These are phyloP conservation scores for Leishmania guyanensis DNA, from an alignment of 208 protist species.

Conservation along the genomic window DNA sequence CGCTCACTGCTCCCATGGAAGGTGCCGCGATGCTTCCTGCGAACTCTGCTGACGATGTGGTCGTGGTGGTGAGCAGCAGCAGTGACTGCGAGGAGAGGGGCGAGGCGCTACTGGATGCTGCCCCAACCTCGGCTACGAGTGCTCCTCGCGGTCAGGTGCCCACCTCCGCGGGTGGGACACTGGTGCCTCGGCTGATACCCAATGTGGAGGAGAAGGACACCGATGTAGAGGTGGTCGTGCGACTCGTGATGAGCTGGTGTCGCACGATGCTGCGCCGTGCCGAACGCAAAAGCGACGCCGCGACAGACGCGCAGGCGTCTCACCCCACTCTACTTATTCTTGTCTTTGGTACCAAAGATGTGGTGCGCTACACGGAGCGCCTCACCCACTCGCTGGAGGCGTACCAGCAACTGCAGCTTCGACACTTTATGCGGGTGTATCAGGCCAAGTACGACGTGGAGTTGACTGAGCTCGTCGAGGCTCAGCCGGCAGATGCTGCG, in stretches of 20 bases:
- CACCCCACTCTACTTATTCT: slow-evolving; percentile 47
- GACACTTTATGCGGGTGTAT: slow-evolving; percentile 60
- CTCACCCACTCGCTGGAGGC: slow-evolving; percentile 51
- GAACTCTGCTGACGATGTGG: slow-evolving; percentile 2
- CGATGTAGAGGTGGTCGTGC: slow-evolving; percentile 57
- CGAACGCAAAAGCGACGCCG: background rate
- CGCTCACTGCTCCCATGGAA: background rate
- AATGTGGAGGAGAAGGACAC: slow-evolving; percentile 59
- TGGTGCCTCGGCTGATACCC: slow-evolving; percentile 43
- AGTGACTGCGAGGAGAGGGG: slow-evolving; percentile 29
- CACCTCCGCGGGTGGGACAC: background rate
- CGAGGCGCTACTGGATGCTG: background rate
- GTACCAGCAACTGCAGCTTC: slow-evolving; percentile 66
- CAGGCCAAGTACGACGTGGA: slow-evolving; percentile 48
- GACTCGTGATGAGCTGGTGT: slow-evolving; percentile 61
- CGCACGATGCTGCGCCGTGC: slow-evolving; percentile 23
- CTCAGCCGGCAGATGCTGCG: background rate
- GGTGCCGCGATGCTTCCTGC: background rate
- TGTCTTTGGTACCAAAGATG: slow-evolving; percentile 34
- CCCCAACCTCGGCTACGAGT: background rate
- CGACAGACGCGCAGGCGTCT: background rate
- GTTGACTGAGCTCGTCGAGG: slow-evolving; percentile 14
- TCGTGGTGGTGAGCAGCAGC: slow-evolving; percentile 41
- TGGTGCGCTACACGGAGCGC: slow-evolving; percentile 59
- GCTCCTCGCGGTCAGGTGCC: background rate